Evolutionary conservation across 2,329 filamentous ascomycete genomes (phyloP), one percentile per base, ranked within the genome.

Genomic region (Decorospora gaudefroyi): DNA sequence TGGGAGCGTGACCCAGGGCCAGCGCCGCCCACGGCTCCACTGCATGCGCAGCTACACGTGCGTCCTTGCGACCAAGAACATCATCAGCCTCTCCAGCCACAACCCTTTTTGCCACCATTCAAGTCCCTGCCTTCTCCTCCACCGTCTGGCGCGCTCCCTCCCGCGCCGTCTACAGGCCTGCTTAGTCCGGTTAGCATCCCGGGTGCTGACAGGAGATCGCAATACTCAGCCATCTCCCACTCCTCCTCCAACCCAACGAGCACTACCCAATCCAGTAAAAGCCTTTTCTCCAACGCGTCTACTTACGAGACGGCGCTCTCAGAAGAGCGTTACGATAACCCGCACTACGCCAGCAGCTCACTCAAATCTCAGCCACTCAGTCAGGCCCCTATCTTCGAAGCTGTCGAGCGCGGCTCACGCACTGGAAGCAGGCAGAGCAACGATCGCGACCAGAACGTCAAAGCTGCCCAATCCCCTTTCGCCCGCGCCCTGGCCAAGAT

Each of bases 401-500:
- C 55, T 1, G 53, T 62, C 28, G 53, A 56, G 36, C 51, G 48
- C 6, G 53, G 54, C 26, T 49, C 57, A 6, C 53, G 59, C 10
- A 51, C 59, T n/a, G 55, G 51, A 15, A 58, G 57, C 42, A 47
- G 50, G 12, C 49, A 52, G 35, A 49, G 53, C 17, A 30, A 9
- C 17, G 39, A 47, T 19, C 44, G 22, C 8, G 57, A 61, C 16
- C 51, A 54, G 13, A 42, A 42, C n/a, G 25, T 37, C 34, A 59
- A 58, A 44, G 32, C 45, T 11, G 37, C 49, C 12, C 51, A 53
- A 32, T 46, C 47, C 3, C 60, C 59, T 9, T 62, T 63, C 31
- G 48, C 53, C 4, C 58, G 60, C 13, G 57, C 57, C 3, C 27
- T 63, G 26, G 50, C 53, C 6, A 63, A 62, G 49, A 63, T 63